Evolutionary conservation across 192 early-diverging fungal species (phyloP).

Genomic region (Backusella tuberculispora): DNA sequence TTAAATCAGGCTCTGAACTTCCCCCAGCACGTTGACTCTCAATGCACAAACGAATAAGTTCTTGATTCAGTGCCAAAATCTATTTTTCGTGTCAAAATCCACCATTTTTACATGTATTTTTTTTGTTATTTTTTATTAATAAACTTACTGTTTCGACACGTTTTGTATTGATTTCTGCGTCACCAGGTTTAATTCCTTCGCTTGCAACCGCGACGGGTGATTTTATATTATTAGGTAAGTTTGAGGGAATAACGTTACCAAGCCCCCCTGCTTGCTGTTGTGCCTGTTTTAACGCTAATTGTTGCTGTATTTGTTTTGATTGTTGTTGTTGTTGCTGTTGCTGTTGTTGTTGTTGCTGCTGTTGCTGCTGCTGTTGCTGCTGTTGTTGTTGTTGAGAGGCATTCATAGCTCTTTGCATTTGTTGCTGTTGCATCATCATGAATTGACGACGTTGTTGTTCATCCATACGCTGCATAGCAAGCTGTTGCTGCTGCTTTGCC

Average conservation of each 20-base stretch:
- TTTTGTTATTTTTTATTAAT: background rate
- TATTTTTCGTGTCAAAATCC: background rate
- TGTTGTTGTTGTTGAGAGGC: constrained; percentile 25
- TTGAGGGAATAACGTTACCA: background rate
- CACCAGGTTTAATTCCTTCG: constrained; percentile 2
- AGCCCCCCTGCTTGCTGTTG: constrained; percentile 16
- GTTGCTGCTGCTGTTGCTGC: constrained; percentile 28
- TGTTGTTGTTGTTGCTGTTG: constrained; percentile 9
- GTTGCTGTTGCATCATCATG: constrained; percentile 34
- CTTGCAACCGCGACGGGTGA: background rate
- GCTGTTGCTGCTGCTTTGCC: constrained; percentile 25
- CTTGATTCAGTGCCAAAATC: constrained; percentile 42
- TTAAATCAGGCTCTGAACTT: constrained; percentile 25
- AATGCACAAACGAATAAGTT: constrained; percentile 38
- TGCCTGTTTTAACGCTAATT: constrained; percentile 2
- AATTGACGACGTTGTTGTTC: constrained; percentile 25
- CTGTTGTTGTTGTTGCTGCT: constrained; percentile 10
- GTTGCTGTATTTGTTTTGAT: constrained; percentile 15
- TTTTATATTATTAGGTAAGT: constrained; percentile 1
- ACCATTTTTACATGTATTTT: background rate
- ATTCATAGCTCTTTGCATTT: background rate
- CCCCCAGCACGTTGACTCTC: constrained; percentile 24
- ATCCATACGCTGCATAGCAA: constrained; percentile 25
- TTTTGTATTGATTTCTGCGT: constrained; percentile 27
- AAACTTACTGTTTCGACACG: constrained; percentile 33